Conservation (phyloP, 305 asterid species). For the Fraxinus sp. region DNA sequence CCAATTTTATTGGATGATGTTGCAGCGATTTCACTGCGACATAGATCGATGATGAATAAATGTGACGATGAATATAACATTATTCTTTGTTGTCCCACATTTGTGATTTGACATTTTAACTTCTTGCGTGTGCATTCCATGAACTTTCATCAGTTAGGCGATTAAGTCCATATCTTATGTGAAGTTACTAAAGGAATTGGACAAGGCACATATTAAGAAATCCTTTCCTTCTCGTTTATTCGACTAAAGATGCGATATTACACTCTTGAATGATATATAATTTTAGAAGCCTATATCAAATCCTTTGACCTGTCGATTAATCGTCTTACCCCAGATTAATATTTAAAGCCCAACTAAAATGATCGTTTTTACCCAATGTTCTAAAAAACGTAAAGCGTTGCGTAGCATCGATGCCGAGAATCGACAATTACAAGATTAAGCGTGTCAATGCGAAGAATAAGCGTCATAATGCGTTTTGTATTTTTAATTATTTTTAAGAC, state of each 20-base stretch:
- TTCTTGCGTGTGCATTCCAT: neutral
- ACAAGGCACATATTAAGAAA: neutral
- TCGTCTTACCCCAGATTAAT: neutral
- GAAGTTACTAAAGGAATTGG: neutral
- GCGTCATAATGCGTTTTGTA: too few relatives aligned
- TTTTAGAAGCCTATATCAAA: neutral
- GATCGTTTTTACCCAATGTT: neutral
- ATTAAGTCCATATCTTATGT: neutral
- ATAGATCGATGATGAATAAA: too few relatives aligned
- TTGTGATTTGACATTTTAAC: neutral
- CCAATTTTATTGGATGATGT: too few relatives aligned
- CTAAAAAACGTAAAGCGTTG: too few relatives aligned
- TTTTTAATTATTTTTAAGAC: too few relatives aligned
- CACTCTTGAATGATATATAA: neutral
- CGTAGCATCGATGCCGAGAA: too few relatives aligned
- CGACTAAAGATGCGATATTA: neutral
- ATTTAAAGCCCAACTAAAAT: neutral
- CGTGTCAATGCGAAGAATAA: too few relatives aligned
- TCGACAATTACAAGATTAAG: too few relatives aligned
- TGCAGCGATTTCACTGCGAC: too few relatives aligned
- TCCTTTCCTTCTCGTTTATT: too few relatives aligned
- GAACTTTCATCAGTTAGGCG: neutral
- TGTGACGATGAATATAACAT: too few relatives aligned
- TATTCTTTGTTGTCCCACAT: too few relatives aligned
- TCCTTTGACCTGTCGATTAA: neutral